Percentiles rank a stretch among this genome's conserved stretches.
Conservation (phyloP, 192 early-diverging fungal species). For the Entophlyctis helioformis region DNA sequence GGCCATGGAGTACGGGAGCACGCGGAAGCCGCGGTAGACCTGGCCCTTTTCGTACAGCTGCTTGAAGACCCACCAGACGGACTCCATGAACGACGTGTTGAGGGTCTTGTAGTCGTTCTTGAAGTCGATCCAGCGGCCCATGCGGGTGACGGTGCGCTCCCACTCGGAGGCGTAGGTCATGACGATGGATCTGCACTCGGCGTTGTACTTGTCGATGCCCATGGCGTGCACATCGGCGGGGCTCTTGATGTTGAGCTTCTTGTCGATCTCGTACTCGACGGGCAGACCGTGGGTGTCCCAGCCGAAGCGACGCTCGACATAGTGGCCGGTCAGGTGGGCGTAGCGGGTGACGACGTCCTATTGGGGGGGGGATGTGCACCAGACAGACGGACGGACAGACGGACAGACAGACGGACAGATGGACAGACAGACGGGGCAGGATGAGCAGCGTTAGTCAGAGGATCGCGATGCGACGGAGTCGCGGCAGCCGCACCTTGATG, state of each 20-base stretch:
- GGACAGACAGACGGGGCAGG: background rate
- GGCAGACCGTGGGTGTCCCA: conserved; percentile 95
- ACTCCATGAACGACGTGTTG: conserved; percentile 93
- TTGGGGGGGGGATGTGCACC: background rate
- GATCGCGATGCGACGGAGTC: too few species aligned
- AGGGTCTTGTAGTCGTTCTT: conserved; percentile 99
- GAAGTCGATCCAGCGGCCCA: conserved; percentile 99
- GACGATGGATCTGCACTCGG: conserved; percentile 90
- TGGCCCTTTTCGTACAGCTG: conserved; percentile 88
- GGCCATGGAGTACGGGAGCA: conserved; percentile 94
- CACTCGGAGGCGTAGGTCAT: conserved; percentile 91
- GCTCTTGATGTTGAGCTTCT: conserved; percentile 73
- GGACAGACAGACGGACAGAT: too few species aligned
- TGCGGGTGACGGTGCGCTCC: conserved; percentile 85
- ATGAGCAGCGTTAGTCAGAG: too few species aligned
- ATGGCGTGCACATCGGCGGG: conserved; percentile 80
- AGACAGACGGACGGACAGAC: background rate
- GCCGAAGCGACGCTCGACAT: conserved; percentile 94
- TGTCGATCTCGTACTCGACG: conserved; percentile 96
- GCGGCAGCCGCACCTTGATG: conserved; percentile 63
- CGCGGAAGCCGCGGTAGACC: conserved; percentile 85
- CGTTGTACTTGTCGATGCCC: conserved; percentile 97
- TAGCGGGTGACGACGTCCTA: conserved; percentile 95
- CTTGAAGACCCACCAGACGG: conserved; percentile 99
- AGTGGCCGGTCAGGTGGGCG: conserved; percentile 88